Percentiles rank a stretch among this genome's conserved stretches.
Evolutionary conservation across 805 yeast species (phyloP).

Genomic region (Candida succiphila): DNA sequence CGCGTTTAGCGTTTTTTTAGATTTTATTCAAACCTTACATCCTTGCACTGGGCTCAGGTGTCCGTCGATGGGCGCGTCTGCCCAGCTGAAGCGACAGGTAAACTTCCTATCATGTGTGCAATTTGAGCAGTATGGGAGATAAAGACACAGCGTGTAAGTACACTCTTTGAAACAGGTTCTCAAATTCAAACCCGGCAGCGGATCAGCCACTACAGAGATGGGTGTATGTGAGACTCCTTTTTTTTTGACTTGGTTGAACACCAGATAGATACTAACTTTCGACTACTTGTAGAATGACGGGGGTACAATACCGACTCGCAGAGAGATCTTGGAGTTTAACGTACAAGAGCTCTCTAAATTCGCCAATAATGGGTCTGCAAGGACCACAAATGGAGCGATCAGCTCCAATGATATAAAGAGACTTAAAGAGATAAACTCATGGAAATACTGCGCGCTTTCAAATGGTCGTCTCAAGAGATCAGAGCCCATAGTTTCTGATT

Average conservation of each 20-base stretch:
- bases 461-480: constrained; percentile 21
- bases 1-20: too few relatives aligned
- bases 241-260: background rate
- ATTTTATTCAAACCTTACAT: too few relatives aligned
- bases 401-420: constrained; percentile 8
- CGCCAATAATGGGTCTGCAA: background rate
- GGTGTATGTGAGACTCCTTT: background rate
- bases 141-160: too few relatives aligned
- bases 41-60: too few relatives aligned
- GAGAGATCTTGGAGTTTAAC: constrained; percentile 30
- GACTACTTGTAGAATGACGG: constrained; percentile 42
- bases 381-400: constrained; percentile 1
- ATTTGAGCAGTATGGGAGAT: too few relatives aligned
- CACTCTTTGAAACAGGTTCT: too few relatives aligned
- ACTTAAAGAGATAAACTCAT: constrained; percentile 20
- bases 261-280: background rate
- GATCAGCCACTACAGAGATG: background rate
- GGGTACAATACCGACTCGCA: constrained; percentile 56
- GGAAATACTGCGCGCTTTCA: constrained; percentile 39
- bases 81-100: too few relatives aligned
- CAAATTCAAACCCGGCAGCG: too few relatives aligned
- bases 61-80: too few relatives aligned
- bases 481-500: constrained; percentile 59
- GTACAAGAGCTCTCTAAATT: constrained; percentile 2
- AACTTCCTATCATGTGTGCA: too few relatives aligned